A percentile compares a stretch with the other conserved stretches of the same genome.
Evolutionary conservation across 306 rosid species (phyloP).

Genomic region (Sphenostylis stenocarpa): DNA sequence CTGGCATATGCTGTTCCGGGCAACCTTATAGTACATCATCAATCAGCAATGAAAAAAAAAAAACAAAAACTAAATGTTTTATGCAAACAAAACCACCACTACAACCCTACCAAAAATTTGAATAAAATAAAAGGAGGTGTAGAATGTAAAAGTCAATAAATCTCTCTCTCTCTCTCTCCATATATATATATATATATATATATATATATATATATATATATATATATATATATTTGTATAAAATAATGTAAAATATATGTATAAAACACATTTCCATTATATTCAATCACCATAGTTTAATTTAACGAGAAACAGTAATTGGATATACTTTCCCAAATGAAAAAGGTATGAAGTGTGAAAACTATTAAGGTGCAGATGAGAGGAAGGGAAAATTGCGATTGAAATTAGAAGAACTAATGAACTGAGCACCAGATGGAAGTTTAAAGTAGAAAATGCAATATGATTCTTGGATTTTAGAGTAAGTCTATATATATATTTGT

Average conservation of each 20-base stretch:
- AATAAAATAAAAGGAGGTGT: neutral
- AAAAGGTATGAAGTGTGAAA: neutral
- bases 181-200: no score
- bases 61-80: neutral
- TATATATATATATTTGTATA: neutral
- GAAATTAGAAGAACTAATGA: neutral
- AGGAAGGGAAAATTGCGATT: neutral
- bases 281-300: neutral
- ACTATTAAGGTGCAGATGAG: neutral
- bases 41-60: no score
- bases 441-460: neutral
- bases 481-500: neutral
- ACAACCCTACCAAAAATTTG: neutral
- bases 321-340: neutral
- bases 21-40: slow-evolving; percentile 33
- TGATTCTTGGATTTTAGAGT: neutral
- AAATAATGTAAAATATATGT: neutral
- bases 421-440: neutral
- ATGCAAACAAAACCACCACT: neutral
- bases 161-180: neutral
- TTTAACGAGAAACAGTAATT: neutral
- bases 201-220: no score
- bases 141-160: neutral
- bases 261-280: neutral
- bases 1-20: slow-evolving; percentile 68